phyloP scores from a whole-genome alignment of 1,284 basidiomycete species.

The Salmacisia buchloeana region DNA sequence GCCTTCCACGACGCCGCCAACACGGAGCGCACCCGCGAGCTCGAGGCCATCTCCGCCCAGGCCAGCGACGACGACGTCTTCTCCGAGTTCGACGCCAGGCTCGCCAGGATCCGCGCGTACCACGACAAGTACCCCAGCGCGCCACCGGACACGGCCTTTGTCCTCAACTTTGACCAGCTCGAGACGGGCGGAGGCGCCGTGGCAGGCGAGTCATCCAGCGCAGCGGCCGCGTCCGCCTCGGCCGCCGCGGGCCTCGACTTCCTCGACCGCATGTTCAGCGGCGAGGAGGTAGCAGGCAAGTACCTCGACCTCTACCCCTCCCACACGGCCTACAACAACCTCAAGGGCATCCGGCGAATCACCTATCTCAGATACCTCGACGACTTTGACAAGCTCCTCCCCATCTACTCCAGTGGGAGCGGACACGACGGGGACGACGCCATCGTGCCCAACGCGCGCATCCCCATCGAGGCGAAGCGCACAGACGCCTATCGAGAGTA shows the following conservation, averaged over 20 bases:
- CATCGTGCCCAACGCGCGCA: not conserved
- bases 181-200: slow-evolving; percentile 22
- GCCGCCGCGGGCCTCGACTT: slow-evolving; percentile 22
- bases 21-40: slow-evolving; percentile 52
- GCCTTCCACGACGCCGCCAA: slow-evolving; percentile 52
- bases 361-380: slow-evolving; percentile 80
- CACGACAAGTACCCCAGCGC: slow-evolving; percentile 85
- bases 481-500: slow-evolving; percentile 39
- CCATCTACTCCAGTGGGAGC: slow-evolving; percentile 52
- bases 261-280: slow-evolving; percentile 53
- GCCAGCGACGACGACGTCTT: slow-evolving; percentile 46
- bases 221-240: slow-evolving; percentile 8
- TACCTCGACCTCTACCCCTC: slow-evolving; percentile 88
- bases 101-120: slow-evolving; percentile 90
- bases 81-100: slow-evolving; percentile 73
- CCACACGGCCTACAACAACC: slow-evolving; percentile 82
- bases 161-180: slow-evolving; percentile 42
- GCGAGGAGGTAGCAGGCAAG: slow-evolving; percentile 89
- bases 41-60: slow-evolving; percentile 53
- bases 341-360: slow-evolving; percentile 67
- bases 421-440: slow-evolving; percentile 50
- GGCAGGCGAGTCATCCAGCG: slow-evolving; percentile 10
- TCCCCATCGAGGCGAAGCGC: slow-evolving; percentile 35
- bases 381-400: slow-evolving; percentile 59
- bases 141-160: slow-evolving; percentile 53